These are phyloP conservation scores for Saturnispora bothae DNA, from an alignment of 805 yeast species.

Conservation along the genomic window DNA sequence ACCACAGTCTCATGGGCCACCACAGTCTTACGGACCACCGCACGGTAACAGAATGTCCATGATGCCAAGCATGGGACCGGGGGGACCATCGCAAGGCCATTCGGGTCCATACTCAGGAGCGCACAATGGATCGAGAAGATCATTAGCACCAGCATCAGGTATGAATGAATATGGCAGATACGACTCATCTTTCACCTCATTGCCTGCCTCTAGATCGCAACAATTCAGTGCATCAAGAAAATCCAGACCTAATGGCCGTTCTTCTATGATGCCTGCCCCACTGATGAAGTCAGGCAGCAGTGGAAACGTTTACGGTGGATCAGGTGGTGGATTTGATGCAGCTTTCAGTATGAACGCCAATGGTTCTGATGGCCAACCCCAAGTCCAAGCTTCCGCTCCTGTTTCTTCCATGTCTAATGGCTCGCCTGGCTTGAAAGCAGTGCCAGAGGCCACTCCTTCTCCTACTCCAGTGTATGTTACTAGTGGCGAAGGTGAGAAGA, in stretches of 20 bases:
- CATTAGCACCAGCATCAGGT: no score
- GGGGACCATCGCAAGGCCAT: neutral
- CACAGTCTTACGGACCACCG: neutral
- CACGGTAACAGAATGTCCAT: neutral
- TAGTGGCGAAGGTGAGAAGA: slow-evolving; percentile 26
- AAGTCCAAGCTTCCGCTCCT: neutral
- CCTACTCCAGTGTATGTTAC: slow-evolving; percentile 46
- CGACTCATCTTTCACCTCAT: slow-evolving; percentile 11
- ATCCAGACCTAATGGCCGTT: slow-evolving; percentile 30
- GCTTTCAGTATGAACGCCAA: neutral
- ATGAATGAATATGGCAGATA: neutral
- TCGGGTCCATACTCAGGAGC: neutral
- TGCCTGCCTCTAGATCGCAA: slow-evolving; percentile 4
- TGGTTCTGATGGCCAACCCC: neutral
- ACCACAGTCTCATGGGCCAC: neutral
- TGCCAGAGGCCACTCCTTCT: slow-evolving; percentile 26
- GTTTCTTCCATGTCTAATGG: slow-evolving; percentile 1
- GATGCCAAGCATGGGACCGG: neutral
- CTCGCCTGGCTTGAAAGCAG: slow-evolving; percentile 12
- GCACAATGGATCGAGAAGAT: neutral
- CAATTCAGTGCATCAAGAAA: slow-evolving; percentile 32
- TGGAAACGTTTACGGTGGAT: neutral
- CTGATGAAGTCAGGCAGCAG: neutral
- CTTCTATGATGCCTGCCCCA: slow-evolving; percentile 23
- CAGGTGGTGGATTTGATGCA: no score